Evolutionary conservation across 2,329 filamentous ascomycete genomes (phyloP).

Genomic region (Rachicladosporium sp.): DNA sequence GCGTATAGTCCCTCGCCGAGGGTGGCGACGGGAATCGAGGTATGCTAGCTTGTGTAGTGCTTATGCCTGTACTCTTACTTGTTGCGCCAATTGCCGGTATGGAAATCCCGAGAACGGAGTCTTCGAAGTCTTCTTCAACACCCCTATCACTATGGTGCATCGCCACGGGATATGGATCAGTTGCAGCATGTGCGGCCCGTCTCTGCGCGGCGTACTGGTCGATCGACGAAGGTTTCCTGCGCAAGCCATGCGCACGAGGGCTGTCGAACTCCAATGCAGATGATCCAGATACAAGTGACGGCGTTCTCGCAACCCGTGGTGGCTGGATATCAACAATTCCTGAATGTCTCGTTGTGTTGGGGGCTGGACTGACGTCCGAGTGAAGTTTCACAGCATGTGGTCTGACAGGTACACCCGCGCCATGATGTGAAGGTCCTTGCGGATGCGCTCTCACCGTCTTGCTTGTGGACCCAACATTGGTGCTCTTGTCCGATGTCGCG

Average conservation of each 20-base stretch:
- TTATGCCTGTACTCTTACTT: slow-evolving; percentile 2
- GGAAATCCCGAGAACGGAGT: slow-evolving; percentile 18
- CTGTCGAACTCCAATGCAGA: slow-evolving; percentile 35
- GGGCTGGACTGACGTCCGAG: slow-evolving; percentile 3
- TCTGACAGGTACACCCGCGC: no score
- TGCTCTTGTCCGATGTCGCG: slow-evolving; percentile 4
- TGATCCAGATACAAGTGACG: slow-evolving; percentile 37
- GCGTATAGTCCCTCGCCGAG: slow-evolving; percentile 7
- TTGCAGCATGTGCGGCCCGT: slow-evolving; percentile 19
- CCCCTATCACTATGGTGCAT: slow-evolving; percentile 9
- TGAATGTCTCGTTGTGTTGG: no score
- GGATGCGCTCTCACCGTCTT: no score
- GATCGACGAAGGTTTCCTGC: slow-evolving; percentile 33
- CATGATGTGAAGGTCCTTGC: no score
- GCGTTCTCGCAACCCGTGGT: slow-evolving; percentile 18
- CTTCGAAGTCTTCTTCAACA: slow-evolving; percentile 10
- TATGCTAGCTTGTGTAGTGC: no score
- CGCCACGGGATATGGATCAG: slow-evolving; percentile 15
- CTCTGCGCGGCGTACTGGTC: slow-evolving; percentile 24
- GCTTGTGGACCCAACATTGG: no score
- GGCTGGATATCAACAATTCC: no score
- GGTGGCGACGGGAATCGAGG: no score
- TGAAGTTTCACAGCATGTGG: slow-evolving; percentile 4
- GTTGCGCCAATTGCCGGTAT: slow-evolving; percentile 6
- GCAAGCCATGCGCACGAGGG: slow-evolving; percentile 31